Base-by-base conservation (phyloP, 768 basidiomycete species). In the Boletus sp. region DNA sequence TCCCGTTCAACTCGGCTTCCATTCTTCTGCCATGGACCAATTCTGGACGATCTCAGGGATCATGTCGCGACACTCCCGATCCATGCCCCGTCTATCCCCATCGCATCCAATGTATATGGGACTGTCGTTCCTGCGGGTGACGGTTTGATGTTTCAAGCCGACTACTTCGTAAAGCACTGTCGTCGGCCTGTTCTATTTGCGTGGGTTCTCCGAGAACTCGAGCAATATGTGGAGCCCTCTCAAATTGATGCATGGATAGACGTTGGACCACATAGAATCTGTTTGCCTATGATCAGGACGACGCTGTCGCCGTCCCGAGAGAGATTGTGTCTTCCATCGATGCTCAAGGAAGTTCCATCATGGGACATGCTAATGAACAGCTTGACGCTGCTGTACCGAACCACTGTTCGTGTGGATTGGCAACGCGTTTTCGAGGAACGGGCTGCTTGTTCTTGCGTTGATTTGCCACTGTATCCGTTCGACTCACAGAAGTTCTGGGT, bases 381-480 rank as follows among this genome's bases (percentile, higher is more conserved):
- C 29, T 69, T 89, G 17, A 67, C 78, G 25, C 74, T 71, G 34
- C 62, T 90, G 11, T 88, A 81, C 62, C 60, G 63, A 4, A 75
- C 74, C 9, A 60, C 65, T 23, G 55, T 75, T 40, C 50, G 64
- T 1, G 53, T n/a, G n/a, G n/a, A n/a, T n/a, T n/a, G n/a, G n/a
- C n/a, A n/a, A n/a, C n/a, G n/a, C n/a, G n/a, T n/a, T 7, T 88
- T 83, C 60, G 61, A 73, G 0, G 77, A 82, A 52, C n/a, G n/a
- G n/a, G n/a, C n/a, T n/a, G n/a, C n/a, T n/a, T n/a, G n/a, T n/a
- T n/a, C n/a, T n/a, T n/a, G n/a, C n/a, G n/a, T n/a, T n/a, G 77
- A 76, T 54, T 67, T 88, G 11, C 88, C 88, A 0, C 70, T 77
- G 4, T 90, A 89, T 65, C 85, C 86, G 1, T 86, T 88, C 58